Evolutionary conservation across 108 stramenopile genomes (phyloP), one percentile per base, ranked within the genome.

Genomic region (Chaetoceros tenuissimus): DNA sequence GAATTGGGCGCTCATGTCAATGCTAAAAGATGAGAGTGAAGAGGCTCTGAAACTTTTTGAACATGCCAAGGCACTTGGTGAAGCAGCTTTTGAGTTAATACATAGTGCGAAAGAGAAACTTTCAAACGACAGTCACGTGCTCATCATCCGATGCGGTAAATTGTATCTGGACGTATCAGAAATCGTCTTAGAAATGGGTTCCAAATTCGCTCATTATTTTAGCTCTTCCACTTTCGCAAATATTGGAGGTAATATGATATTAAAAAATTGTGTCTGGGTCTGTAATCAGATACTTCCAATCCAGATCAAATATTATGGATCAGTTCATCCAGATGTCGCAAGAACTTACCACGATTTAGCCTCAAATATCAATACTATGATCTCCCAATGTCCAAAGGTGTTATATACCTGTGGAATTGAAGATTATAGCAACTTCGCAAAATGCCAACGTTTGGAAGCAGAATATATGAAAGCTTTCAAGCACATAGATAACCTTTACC

Each of bases 401-500:
- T 54, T 89, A 23, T 59, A 66, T 31, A 58, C 60, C 3, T 50
- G 79, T 26, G 44, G 63, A 30, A 28, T 74, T 17, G 57, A 63
- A 7, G 74, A 53, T 16, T 56, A 76, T 57, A 46, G 24, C 1
- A 73, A 63, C 19, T 57, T 90, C 34, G 65, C 66, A 3, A 60
- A 66, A 26, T 86, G 85, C 53, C 75, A 80, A 0, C 46, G 61
- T 16, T 56, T 78, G 62, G 89, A 86, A 55, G 57, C 65, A 49
- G 18, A 54, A 2, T 69, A 56, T 28, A 60, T 81, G 30, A 69
- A 65, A 48, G 83, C 86, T 34, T 77, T 74, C 48, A 27, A 71
- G 20, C 75, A 85, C 20, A 80, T 90, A 57, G 81, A 84, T 34
- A 49, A 45, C 19, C 31, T 90, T 21, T 90, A 84, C 63, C 82